Percentiles rank a stretch among this genome's conserved stretches.
Conservation (phyloP, 768 basidiomycete genomes). For the Kwoniella pini region DNA sequence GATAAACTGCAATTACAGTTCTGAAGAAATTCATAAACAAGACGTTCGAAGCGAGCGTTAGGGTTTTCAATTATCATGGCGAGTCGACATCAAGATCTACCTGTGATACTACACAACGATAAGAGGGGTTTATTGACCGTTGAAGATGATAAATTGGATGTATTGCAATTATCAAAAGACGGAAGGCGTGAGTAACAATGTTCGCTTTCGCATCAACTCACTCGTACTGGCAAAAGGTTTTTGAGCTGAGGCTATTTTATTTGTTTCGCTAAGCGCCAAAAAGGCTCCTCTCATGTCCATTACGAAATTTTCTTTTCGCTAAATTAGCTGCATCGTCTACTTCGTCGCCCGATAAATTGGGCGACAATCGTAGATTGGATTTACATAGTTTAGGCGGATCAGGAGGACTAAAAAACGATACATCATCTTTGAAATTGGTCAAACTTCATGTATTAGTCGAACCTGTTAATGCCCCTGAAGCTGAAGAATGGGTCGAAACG, state of each 20-base stretch:
- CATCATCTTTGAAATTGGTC: slow-evolving; percentile 18
- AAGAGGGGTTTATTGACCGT: slow-evolving; percentile 45
- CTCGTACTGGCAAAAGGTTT: too few relatives aligned
- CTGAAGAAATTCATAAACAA: too few relatives aligned
- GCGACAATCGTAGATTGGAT: slow-evolving; percentile 33
- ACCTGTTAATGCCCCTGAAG: slow-evolving; percentile 35
- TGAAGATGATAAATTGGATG: slow-evolving; percentile 44
- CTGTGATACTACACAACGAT: slow-evolving; percentile 46
- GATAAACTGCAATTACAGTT: too few relatives aligned
- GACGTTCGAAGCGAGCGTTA: too few relatives aligned
- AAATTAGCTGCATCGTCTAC: slow-evolving; percentile 15
- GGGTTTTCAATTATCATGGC: neutral
- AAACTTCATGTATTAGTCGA: slow-evolving; percentile 48
- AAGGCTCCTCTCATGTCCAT: slow-evolving; percentile 30
- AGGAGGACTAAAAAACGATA: neutral
- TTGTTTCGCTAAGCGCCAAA: slow-evolving; percentile 35
- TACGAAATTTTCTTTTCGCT: slow-evolving; percentile 34
- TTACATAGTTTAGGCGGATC: slow-evolving; percentile 31
- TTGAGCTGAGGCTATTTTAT: neutral
- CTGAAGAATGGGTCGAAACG: slow-evolving; percentile 38
- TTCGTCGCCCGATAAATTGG: neutral
- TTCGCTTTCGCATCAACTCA: neutral
- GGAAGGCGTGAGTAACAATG: slow-evolving; percentile 37
- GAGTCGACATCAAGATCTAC: slow-evolving; percentile 37
- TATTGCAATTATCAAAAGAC: slow-evolving; percentile 44